These are phyloP conservation scores for Oryza meridionalis DNA, from an alignment of 176 grass and related monocot species.

Conservation along the genomic window DNA sequence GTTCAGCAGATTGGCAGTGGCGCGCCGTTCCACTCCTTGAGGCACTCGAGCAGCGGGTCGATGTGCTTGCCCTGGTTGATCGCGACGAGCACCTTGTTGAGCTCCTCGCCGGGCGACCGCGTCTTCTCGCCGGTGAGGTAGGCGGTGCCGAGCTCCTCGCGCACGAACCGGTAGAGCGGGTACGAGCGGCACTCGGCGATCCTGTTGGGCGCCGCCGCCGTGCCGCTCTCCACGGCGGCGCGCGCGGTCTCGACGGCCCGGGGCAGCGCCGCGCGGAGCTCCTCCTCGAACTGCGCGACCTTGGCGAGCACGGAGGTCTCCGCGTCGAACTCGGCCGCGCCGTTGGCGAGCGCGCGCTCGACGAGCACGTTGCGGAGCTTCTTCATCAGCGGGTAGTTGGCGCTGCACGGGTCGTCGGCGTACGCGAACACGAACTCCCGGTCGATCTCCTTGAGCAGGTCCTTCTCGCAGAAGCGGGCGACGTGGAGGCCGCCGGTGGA, in stretches of 20 bases:
- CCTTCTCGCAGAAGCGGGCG: conserved; percentile 5
- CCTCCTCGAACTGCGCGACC: not conserved
- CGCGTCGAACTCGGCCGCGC: not conserved
- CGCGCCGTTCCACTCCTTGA: conserved; percentile 75
- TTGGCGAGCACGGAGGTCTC: not conserved
- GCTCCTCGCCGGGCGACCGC: conserved; percentile 9
- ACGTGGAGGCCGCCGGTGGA: not conserved
- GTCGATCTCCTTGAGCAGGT: not conserved
- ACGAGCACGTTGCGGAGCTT: not conserved
- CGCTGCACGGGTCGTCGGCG: not conserved
- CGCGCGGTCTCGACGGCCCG: not conserved
- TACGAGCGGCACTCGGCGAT: not conserved
- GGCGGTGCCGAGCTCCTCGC: conserved; percentile 1
- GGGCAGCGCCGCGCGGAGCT: not conserved
- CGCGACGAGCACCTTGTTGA: conserved; percentile 67
- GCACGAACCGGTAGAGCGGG: conserved; percentile 4
- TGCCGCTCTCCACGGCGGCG: not conserved
- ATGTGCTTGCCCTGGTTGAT: conserved; percentile 66
- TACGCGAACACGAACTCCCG: not conserved
- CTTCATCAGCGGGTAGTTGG: not conserved
- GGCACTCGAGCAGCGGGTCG: conserved; percentile 71
- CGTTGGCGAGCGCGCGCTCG: not conserved
- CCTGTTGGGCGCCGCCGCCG: not conserved
- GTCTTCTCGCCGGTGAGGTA: conserved; percentile 12
- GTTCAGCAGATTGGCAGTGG: conserved; percentile 65